Evolutionary conservation across 306 rosid genomes (phyloP).

Genomic region (Begonia fuchsioides): DNA sequence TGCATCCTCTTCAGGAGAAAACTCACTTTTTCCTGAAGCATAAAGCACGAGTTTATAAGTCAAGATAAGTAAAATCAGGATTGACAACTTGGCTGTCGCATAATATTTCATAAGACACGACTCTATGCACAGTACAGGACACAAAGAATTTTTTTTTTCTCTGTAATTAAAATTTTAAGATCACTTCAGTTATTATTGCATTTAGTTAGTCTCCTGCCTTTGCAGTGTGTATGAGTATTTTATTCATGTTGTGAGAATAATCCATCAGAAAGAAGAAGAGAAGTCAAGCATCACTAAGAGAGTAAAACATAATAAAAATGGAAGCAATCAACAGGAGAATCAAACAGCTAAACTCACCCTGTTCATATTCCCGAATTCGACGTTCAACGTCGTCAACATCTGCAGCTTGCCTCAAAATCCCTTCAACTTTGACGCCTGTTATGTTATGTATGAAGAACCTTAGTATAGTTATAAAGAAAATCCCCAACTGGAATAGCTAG

Average conservation of each 20-base stretch:
- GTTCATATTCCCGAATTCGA: conserved; percentile 78
- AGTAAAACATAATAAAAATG: not conserved
- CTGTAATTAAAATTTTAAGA: too few species aligned
- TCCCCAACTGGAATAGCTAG: too few species aligned
- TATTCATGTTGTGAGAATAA: too few species aligned
- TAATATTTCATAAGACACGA: too few species aligned
- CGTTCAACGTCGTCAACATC: conserved; percentile 90
- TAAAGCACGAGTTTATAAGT: conserved; percentile 8
- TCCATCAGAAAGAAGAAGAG: too few species aligned
- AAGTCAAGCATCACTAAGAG: not conserved
- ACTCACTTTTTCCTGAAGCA: conserved; percentile 72
- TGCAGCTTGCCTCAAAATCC: conserved; percentile 95
- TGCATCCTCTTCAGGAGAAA: conserved; percentile 77
- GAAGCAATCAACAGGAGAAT: not conserved
- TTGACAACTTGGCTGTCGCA: too few species aligned
- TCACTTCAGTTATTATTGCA: too few species aligned
- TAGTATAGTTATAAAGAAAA: not conserved
- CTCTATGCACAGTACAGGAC: too few species aligned
- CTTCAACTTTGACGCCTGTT: conserved; percentile 79
- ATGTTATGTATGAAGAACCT: conserved; percentile 2
- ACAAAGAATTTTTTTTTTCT: too few species aligned
- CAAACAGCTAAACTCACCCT: conserved; percentile 60
- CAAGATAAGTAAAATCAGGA: too few species aligned
- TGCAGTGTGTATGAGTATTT: too few species aligned
- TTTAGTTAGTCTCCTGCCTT: too few species aligned